These are phyloP conservation scores for Pleurotus tuoliensis DNA, from an alignment of 768 basidiomycete species.

Conservation along the genomic window DNA sequence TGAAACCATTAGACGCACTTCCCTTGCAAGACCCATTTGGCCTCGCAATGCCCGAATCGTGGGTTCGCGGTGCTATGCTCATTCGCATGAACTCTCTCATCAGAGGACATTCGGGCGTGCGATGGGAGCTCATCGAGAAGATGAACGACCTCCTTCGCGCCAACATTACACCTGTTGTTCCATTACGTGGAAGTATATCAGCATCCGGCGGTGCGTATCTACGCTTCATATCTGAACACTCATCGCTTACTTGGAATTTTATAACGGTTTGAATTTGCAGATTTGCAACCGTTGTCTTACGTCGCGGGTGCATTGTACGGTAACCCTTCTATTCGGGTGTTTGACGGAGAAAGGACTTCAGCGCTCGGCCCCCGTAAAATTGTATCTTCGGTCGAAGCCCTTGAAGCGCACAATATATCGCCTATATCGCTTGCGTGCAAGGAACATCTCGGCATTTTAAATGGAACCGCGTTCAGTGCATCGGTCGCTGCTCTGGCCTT, in stretches of 20 bases:
- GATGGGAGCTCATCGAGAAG: constrained; percentile 71
- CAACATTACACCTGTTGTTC: constrained; percentile 73
- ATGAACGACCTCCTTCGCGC: constrained; percentile 59
- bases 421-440: constrained; percentile 61
- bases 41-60: constrained; percentile 80
- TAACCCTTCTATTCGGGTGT: constrained; percentile 64
- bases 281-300: constrained; percentile 46
- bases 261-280: constrained; percentile 9
- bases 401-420: constrained; percentile 48
- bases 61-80: constrained; percentile 80
- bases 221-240: constrained; percentile 1
- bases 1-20: constrained; percentile 40
- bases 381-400: constrained; percentile 45
- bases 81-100: constrained; percentile 81
- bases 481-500: constrained; percentile 69
- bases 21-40: constrained; percentile 66
- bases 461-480: constrained; percentile 75
- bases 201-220: constrained; percentile 61
- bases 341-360: constrained; percentile 40
- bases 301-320: constrained; percentile 69
- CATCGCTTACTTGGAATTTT: not conserved
- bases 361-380: constrained; percentile 47
- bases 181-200: constrained; percentile 73
- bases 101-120: constrained; percentile 78
- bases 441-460: constrained; percentile 67